A percentile compares a stretch with the other conserved stretches of the same genome.
Conservation (phyloP, 192 early-diverging fungal genomes). For the Coemansia sp. region DNA sequence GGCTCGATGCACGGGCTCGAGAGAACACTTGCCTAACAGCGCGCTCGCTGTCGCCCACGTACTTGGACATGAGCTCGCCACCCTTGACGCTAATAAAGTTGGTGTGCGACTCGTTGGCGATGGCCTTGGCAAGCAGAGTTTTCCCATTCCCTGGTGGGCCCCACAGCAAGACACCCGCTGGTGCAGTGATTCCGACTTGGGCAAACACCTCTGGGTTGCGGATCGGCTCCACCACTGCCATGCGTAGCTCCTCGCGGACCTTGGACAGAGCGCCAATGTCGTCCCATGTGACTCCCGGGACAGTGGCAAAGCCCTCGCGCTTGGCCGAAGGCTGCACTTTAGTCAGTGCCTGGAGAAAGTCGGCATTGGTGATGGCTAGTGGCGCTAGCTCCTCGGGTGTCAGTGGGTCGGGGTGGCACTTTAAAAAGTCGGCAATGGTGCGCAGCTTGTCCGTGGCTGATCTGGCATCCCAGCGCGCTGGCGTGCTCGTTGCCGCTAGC, state of each 20-base stretch:
- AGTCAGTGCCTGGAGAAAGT: slow-evolving; percentile 81
- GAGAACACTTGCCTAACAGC: slow-evolving; percentile 94
- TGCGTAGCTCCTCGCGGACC: slow-evolving; percentile 89
- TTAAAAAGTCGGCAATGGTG: slow-evolving; percentile 73
- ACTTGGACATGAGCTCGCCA: slow-evolving; percentile 97
- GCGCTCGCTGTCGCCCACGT: slow-evolving; percentile 97
- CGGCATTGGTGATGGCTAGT: slow-evolving; percentile 75
- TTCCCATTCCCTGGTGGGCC: slow-evolving; percentile 99
- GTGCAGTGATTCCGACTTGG: slow-evolving; percentile 83
- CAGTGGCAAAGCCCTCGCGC: slow-evolving; percentile 98
- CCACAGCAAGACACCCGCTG: slow-evolving; percentile 93
- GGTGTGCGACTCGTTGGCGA: slow-evolving; percentile 94
- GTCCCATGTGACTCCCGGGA: slow-evolving; percentile 93
- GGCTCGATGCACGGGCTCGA: slow-evolving; percentile 85
- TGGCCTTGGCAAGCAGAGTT: slow-evolving; percentile 95
- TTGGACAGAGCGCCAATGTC: slow-evolving; percentile 88
- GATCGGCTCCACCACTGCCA: slow-evolving; percentile 96
- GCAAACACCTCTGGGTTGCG: slow-evolving; percentile 84
- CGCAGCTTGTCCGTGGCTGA: slow-evolving; percentile 54
- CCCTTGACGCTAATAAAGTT: slow-evolving; percentile 99
- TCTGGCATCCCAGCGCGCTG: slow-evolving; percentile 31
- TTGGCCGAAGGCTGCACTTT: slow-evolving; percentile 96
- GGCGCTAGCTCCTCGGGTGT: slow-evolving; percentile 78
- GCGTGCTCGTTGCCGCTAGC: slow-evolving; percentile 18
- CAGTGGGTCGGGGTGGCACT: slow-evolving; percentile 67